Conservation (phyloP, 768 basidiomycete genomes). For the Amanita rubescens region DNA sequence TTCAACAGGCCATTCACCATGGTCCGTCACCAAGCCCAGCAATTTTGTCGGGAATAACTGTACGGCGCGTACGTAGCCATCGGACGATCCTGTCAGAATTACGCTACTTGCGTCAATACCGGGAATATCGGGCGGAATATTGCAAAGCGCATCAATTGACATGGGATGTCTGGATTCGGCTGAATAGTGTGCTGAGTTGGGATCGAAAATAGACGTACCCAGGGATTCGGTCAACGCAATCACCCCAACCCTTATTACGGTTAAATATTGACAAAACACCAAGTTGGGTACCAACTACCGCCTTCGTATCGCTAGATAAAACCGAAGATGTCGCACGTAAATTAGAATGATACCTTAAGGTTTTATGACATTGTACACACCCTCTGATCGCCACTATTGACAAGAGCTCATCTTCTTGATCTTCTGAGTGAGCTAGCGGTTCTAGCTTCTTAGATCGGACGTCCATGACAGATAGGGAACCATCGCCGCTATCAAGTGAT, state of each 20-base stretch:
- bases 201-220: conserved; percentile 43
- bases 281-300: conserved; percentile 82
- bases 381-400: conserved; percentile 82
- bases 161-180: conserved; percentile 57
- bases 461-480: conserved; percentile 88
- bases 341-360: conserved; percentile 9
- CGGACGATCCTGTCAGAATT: conserved; percentile 86
- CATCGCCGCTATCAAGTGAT: conserved; percentile 63
- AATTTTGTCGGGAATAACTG: conserved; percentile 86
- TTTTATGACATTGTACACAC: conserved; percentile 30
- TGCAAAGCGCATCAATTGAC: conserved; percentile 82
- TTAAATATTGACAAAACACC: conserved; percentile 91
- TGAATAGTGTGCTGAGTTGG: conserved; percentile 5
- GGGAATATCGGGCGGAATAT: conserved; percentile 55
- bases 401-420: conserved; percentile 92
- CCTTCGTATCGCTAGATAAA: conserved; percentile 57
- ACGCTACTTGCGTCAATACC: conserved; percentile 58
- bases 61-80: conserved; percentile 83
- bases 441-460: conserved; percentile 74
- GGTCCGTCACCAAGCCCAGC: conserved; percentile 84
- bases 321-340: background rate
- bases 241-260: conserved; percentile 79
- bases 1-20: conserved; percentile 90
- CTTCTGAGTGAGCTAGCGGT: conserved; percentile 82
- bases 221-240: conserved; percentile 86